These are phyloP conservation scores for Plectosphaerella cucumerina DNA, from an alignment of 2,329 filamentous ascomycete genomes.

Conservation along the genomic window DNA sequence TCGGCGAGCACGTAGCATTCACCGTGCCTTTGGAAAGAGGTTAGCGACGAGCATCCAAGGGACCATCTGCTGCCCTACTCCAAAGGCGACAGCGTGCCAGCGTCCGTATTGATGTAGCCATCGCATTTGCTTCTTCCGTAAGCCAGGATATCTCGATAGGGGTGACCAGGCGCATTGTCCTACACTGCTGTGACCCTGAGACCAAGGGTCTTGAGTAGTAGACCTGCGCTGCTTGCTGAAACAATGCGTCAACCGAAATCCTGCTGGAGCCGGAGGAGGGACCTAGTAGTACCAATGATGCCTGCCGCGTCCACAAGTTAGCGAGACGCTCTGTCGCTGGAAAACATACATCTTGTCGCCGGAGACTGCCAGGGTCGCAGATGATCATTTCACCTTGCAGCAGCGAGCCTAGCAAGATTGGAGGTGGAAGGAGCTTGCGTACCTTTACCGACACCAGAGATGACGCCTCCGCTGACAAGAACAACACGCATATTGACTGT, in stretches of 20 bases:
- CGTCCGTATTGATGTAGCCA: no score
- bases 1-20: constrained; percentile 87
- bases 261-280: background rate
- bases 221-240: constrained; percentile 41
- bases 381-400: background rate
- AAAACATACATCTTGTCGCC: no score
- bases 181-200: constrained; percentile 60
- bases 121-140: background rate
- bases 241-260: background rate
- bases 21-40: constrained; percentile 58
- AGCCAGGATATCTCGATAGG: background rate
- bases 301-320: background rate
- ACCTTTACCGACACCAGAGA: constrained; percentile 58
- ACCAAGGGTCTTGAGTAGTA: constrained; percentile 76
- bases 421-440: constrained; percentile 44
- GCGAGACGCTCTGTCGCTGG: background rate
- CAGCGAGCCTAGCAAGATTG: no score
- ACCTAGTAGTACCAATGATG: background rate
- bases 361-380: background rate
- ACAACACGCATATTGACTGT: no score
- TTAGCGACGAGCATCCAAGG: no score
- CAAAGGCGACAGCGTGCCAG: background rate
- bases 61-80: background rate
- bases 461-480: constrained; percentile 33
- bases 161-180: constrained; percentile 13